Percentiles rank a stretch among this genome's conserved stretches.
phyloP scores from a whole-genome alignment of 805 yeast species.

The Brettanomyces sp. region DNA sequence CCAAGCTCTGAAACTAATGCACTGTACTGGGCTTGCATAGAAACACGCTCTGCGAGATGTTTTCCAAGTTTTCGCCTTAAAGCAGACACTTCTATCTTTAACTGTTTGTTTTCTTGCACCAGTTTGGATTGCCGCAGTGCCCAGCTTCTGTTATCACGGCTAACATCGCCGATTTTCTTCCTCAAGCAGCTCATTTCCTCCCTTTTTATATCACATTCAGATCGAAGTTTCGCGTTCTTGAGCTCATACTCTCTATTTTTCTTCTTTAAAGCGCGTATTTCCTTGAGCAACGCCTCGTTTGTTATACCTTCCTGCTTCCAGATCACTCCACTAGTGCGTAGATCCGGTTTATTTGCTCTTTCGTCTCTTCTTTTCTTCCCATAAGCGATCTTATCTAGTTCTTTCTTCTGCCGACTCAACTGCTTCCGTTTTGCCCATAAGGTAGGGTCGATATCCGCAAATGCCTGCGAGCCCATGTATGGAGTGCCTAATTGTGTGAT shows the following conservation, averaged over 20 bases:
- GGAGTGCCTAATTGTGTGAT: too few species aligned
- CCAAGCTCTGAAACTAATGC: not conserved
- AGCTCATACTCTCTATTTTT: not conserved
- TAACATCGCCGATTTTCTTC: not conserved
- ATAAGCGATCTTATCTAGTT: not conserved
- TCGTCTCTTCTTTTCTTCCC: not conserved
- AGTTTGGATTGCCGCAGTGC: not conserved
- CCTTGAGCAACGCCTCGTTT: not conserved
- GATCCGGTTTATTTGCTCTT: not conserved
- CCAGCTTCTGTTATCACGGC: too few species aligned
- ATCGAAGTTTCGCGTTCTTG: not conserved
- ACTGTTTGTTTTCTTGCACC: not conserved
- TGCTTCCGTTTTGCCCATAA: not conserved
- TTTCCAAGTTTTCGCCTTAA: not conserved
- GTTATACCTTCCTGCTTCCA: not conserved
- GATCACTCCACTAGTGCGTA: not conserved
- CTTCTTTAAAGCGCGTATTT: not conserved
- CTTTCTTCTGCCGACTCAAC: not conserved
- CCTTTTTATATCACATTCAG: not conserved
- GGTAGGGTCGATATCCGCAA: not conserved
- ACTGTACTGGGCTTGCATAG: not conserved
- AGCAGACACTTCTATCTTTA: not conserved
- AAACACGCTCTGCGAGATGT: conserved; percentile 3
- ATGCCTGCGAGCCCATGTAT: too few species aligned
- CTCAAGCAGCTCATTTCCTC: not conserved